Evolutionary conservation across 495 filamentous ascomycete genomes (phyloP).

Genomic region (Ramalina intermedia): DNA sequence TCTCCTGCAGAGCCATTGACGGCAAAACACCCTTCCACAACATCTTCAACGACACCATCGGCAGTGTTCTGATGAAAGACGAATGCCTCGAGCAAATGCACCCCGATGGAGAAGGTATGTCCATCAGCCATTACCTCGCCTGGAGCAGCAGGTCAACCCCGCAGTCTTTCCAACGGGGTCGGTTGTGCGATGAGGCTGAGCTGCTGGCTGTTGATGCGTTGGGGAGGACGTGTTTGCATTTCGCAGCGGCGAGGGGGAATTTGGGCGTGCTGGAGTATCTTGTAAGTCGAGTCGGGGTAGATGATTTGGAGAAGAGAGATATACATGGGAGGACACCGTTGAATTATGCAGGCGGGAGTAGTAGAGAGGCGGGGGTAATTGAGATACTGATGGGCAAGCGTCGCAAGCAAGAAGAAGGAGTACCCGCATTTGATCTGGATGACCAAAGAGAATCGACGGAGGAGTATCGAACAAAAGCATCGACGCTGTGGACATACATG

Average conservation of each 20-base stretch:
- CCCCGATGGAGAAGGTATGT: constrained; percentile 6
- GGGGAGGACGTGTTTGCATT: constrained; percentile 8
- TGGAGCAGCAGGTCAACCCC: constrained; percentile 7
- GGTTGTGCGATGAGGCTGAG: constrained; percentile 1
- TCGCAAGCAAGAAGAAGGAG: background rate
- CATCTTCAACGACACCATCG: constrained; percentile 6
- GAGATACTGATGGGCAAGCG: background rate
- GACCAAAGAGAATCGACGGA: background rate
- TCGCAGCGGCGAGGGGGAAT: constrained; percentile 7
- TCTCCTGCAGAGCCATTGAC: constrained; percentile 4
- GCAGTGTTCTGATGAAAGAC: constrained; percentile 2
- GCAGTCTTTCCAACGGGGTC: constrained; percentile 3
- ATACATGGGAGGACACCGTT: constrained; percentile 1
- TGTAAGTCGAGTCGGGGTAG: background rate
- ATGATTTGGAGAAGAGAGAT: constrained; percentile 6
- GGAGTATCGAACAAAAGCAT: constrained; percentile 1
- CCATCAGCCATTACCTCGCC: constrained; percentile 6
- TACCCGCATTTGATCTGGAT: background rate
- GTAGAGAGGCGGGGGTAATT: constrained; percentile 2
- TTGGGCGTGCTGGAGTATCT: constrained; percentile 6
- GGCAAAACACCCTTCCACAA: constrained; percentile 7
- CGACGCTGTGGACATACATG: background rate
- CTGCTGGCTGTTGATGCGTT: constrained; percentile 2
- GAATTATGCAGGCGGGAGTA: constrained; percentile 6
- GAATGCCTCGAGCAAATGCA: constrained; percentile 5